Percentiles rank a stretch among this genome's conserved stretches.
These are phyloP conservation scores for Bisporella sp. DNA, from an alignment of 2,329 filamentous ascomycete species.

Conservation along the genomic window DNA sequence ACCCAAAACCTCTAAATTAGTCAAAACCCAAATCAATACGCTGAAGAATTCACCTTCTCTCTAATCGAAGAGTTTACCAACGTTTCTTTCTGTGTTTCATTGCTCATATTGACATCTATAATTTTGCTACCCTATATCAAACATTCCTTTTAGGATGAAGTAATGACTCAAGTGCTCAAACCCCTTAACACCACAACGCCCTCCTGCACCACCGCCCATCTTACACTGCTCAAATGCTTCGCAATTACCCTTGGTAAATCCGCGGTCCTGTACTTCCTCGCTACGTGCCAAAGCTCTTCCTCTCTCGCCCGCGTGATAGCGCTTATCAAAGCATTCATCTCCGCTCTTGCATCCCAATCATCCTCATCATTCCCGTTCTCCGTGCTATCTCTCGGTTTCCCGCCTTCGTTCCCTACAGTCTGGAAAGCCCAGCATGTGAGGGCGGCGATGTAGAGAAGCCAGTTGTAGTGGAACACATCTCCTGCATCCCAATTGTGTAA, in stretches of 20 bases:
- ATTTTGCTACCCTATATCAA: too few species aligned
- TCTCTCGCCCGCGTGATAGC: conserved; percentile 28
- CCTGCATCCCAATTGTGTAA: conserved; percentile 44
- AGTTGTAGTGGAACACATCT: conserved; percentile 53
- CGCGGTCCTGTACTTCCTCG: conserved; percentile 41
- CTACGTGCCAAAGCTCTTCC: conserved; percentile 29
- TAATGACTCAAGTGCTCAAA: conserved; percentile 5
- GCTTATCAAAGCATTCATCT: conserved; percentile 39
- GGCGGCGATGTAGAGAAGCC: conserved; percentile 54
- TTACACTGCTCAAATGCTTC: conserved; percentile 45
- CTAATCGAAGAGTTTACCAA: too few species aligned
- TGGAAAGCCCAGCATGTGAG: conserved; percentile 53
- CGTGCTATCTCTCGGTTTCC: background rate
- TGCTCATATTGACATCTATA: too few species aligned
- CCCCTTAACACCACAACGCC: conserved; percentile 48
- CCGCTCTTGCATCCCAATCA: conserved; percentile 41
- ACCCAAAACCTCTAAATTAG: too few species aligned
- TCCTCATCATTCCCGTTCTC: conserved; percentile 30
- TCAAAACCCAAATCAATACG: too few species aligned
- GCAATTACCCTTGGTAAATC: conserved; percentile 49
- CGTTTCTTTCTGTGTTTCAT: too few species aligned
- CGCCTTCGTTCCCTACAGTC: conserved; percentile 28
- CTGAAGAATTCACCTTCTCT: too few species aligned
- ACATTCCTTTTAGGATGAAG: too few species aligned
- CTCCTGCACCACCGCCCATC: conserved; percentile 57